Conservation (phyloP, 208 protist genomes). For the Borovskyia barvae region DNA sequence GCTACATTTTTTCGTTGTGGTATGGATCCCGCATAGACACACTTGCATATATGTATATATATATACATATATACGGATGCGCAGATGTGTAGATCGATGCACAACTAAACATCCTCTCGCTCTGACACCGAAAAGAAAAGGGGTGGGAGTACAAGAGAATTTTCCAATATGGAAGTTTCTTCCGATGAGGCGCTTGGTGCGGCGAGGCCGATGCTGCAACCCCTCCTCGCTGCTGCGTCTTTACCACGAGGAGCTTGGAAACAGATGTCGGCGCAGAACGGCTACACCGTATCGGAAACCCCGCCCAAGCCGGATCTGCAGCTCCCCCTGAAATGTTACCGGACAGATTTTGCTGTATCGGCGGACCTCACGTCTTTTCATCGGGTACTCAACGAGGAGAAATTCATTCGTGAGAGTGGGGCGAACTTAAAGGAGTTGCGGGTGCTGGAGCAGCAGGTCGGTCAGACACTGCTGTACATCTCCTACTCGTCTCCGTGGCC, state of each 20-base stretch:
- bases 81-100: too few relatives aligned
- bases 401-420: constrained; percentile 17
- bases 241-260: constrained; percentile 2
- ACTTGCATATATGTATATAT: too few relatives aligned
- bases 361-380: constrained; percentile 17
- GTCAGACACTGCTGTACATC: constrained; percentile 30
- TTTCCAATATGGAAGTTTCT: background rate
- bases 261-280: background rate
- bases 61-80: too few relatives aligned
- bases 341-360: constrained; percentile 21
- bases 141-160: too few relatives aligned
- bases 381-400: constrained; percentile 9
- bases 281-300: constrained; percentile 11
- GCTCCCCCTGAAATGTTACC: constrained; percentile 27
- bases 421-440: constrained; percentile 21
- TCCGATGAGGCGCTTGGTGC: constrained; percentile 17
- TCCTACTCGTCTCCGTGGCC: constrained; percentile 36
- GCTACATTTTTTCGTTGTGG: background rate
- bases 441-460: constrained; percentile 9
- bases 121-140: too few relatives aligned
- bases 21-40: background rate
- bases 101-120: background rate
- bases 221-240: constrained; percentile 5
- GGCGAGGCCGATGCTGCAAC: constrained; percentile 11
- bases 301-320: background rate